Base-by-base conservation (phyloP, 2,329 filamentous ascomycete genomes). In the Colletotrichum truncatum region DNA sequence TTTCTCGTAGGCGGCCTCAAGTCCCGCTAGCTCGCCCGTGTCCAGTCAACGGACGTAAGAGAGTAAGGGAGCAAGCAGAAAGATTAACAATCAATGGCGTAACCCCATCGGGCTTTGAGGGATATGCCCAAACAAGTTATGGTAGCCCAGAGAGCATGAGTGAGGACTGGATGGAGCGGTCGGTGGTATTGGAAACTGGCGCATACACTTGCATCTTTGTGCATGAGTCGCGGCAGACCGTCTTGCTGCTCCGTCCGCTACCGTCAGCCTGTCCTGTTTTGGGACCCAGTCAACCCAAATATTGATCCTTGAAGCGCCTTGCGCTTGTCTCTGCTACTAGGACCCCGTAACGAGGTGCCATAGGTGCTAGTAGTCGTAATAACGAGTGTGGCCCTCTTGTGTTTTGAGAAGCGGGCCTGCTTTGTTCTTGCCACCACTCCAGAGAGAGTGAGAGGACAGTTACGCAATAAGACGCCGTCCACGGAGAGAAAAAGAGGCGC, bases 221-320 rank as follows among this genome's bases (percentile, higher is more conserved):
- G 55, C 55, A 64, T 32, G 61, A 60, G 61, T 60, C 55, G 55
- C 61, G 54, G 52, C 39, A 41, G 41, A 11, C 23, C 23, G 26
- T 11, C 9, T 9, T 41, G 45, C 34, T 12, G 18, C 56, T 34
- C 56, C 26, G 43, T 41, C 36, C 21, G 28, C 32, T n/a, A 16
- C 28, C 23, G 48, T 18, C 32, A n/a, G 49, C 12, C 49, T 28
- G 49, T 52, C 32, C 30, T 21, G 48, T 32, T 16, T 21, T 10
- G 23, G n/a, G 49, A 21, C 39, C 21, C 30, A n/a, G 49, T 38
- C 38, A 55, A 45, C 5, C 28, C 39, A 21, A 34, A 46, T 34
- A 39, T 32, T 16, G 52, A 18, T 16, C 25, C 23, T 16, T 43
- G 36, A 32, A 55, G 52, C 52, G 36, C 36, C 14, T 58, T 12